These are phyloP conservation scores for Lathyrus aphaca DNA, from an alignment of 306 rosid species.

Conservation along the genomic window DNA sequence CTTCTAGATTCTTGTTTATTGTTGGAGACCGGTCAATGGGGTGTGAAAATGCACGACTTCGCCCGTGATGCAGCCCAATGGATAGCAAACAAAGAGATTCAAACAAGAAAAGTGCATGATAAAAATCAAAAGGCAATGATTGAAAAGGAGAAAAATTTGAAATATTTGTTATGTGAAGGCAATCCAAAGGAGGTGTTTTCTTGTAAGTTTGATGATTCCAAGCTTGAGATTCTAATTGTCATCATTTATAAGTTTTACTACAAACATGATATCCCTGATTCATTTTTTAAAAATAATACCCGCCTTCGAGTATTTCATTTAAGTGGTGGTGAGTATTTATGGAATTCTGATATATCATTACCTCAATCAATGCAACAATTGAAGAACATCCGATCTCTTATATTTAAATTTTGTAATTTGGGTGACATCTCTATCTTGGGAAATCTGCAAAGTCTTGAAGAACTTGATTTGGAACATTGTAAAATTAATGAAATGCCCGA, in stretches of 20 bases:
- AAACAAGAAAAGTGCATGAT: not conserved
- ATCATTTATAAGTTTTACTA: not conserved
- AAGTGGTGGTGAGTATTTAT: too few species aligned
- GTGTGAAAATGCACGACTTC: conserved; percentile 32
- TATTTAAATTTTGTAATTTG: rapidly evolving
- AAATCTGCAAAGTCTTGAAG: conserved; percentile 6
- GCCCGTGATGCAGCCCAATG: conserved; percentile 7
- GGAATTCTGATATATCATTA: not conserved
- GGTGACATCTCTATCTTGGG: conserved; percentile 26
- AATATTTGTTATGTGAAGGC: not conserved
- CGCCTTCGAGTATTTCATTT: not conserved
- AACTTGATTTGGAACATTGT: too few species aligned
- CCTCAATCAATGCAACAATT: not conserved
- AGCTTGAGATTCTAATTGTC: conserved; percentile 3
- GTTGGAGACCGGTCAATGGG: rapidly evolving
- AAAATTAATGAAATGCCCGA: not conserved
- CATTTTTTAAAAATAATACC: not conserved
- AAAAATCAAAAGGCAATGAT: not conserved
- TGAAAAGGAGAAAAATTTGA: not conserved
- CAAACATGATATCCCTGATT: too few species aligned
- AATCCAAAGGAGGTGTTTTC: not conserved
- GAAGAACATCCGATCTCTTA: not conserved
- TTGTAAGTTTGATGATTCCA: not conserved
- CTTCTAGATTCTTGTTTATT: conserved; percentile 31
- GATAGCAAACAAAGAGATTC: not conserved